Percentiles rank a stretch among this genome's conserved stretches.
These are phyloP conservation scores for Eucalyptus cloeziana DNA, from an alignment of 345 rosid genomes.

Conservation along the genomic window DNA sequence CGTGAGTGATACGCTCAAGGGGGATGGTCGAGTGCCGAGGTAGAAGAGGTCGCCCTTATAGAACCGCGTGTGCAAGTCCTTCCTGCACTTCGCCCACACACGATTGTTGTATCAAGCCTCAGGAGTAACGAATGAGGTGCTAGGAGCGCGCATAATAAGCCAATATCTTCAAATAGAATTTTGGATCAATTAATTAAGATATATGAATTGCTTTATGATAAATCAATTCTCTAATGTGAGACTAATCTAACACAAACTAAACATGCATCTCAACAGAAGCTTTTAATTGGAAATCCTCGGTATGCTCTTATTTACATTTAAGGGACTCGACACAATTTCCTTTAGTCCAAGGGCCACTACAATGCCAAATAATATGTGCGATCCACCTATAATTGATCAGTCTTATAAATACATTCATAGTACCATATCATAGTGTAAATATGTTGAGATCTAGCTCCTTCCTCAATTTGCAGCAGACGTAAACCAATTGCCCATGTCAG, in stretches of 20 bases:
- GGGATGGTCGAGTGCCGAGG: not conserved
- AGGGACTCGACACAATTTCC: not conserved
- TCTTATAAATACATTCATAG: not conserved
- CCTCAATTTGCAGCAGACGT: not conserved
- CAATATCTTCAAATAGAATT: accelerated
- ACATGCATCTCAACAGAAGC: not conserved
- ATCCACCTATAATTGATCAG: not conserved
- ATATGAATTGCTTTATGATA: not conserved
- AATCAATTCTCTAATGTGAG: accelerated
- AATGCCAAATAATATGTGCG: not conserved
- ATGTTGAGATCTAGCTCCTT: not conserved
- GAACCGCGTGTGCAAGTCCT: not conserved
- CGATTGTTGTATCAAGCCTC: not conserved
- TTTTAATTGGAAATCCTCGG: accelerated
- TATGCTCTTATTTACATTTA: not conserved
- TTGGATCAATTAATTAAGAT: accelerated
- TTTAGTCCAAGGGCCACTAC: not conserved
- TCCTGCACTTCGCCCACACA: accelerated
- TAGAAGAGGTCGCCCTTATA: not conserved
- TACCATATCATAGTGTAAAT: not conserved
- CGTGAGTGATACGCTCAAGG: accelerated
- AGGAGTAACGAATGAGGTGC: not conserved
- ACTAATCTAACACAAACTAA: not conserved
- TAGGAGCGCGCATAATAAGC: accelerated
- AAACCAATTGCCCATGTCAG: not conserved